Evolutionary conservation across 352 stramenopile species (phyloP), one percentile per base, ranked within the genome.

Genomic region (Hyaloperonospora brassicae): DNA sequence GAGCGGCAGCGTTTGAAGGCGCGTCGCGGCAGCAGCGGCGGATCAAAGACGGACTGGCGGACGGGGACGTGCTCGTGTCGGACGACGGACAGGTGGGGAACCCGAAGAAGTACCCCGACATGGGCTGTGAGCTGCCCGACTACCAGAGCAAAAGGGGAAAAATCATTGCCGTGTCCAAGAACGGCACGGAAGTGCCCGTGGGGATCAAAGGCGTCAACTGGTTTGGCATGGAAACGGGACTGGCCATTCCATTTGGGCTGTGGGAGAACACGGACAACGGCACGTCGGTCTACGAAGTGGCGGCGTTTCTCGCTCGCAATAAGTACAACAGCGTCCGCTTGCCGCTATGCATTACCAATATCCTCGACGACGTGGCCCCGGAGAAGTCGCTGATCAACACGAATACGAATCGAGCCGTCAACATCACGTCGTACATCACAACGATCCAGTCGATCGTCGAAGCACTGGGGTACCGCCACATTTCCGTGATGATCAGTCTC

Each of bases 171-270:
- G 66, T 82, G 0, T 25, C 68, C 0, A 63, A 72, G 25, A 84
- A 87, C 47, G 77, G 77, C 4, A 86, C 72, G 0, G 76, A 88
- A 43, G 58, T 81, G 5, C 40, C 61, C 0, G 60, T 88, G 5
- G 63, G 56, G 1, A 70, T 88, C 50, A 88, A 88, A 34, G 78
- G 78, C 13, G 51, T 84, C 44, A 88, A 87, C 52, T 88, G 78
- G 78, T 88, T 87, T 56, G 78, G 78, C 17, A 88, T 88, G 78
- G 78, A 88, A 50, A 87, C 79, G 8, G 71, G 66, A 0, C n/a
- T 76, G 1, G 55, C 57, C 0, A 72, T 89, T n/a, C 79, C 78
- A 0, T 81, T 89, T 39, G 79, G 79, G 1, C 53, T 89, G 22
- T 89, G 79, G 79, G 75, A 86, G 24, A 89, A 89, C 60, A 61